Evolutionary conservation across 768 basidiomycete species (phyloP).

Genomic region (Leucosporidium yakuticum): DNA sequence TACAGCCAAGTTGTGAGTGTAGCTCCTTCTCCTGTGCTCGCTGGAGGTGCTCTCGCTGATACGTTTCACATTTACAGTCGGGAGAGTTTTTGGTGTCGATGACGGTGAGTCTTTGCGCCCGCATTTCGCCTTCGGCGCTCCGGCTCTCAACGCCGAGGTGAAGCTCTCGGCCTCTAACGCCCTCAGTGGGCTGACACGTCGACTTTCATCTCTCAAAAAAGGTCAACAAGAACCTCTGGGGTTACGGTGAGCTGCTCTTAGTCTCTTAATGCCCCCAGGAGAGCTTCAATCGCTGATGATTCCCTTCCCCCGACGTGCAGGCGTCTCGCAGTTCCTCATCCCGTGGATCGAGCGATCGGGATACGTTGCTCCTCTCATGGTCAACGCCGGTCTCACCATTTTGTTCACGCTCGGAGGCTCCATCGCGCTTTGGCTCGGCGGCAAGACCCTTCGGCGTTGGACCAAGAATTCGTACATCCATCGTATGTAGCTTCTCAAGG

Average conservation of each 20-base stretch:
- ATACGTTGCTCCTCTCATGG: not conserved
- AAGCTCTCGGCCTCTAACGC: no score
- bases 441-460: not conserved
- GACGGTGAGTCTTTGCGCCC: not conserved
- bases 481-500: not conserved
- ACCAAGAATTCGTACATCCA: not conserved
- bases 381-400: not conserved
- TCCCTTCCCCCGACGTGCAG: not conserved
- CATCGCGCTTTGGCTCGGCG: not conserved
- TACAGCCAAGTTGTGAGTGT: not conserved
- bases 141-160: no score
- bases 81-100: constrained; percentile 10
- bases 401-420: not conserved
- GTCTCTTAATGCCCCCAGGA: not conserved
- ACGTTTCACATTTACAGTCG: constrained; percentile 1
- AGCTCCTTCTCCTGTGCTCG: not conserved
- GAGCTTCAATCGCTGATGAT: not conserved
- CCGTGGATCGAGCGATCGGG: not conserved
- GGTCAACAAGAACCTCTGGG: constrained; percentile 5
- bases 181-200: no score
- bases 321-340: constrained; percentile 2
- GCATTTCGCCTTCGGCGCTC: no score
- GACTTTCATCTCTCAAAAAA: no score
- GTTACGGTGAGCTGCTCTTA: not conserved
- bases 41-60: not conserved